Evolutionary conservation across 202 grass and related monocot species (phyloP).

Genomic region (Musa balbisiana): DNA sequence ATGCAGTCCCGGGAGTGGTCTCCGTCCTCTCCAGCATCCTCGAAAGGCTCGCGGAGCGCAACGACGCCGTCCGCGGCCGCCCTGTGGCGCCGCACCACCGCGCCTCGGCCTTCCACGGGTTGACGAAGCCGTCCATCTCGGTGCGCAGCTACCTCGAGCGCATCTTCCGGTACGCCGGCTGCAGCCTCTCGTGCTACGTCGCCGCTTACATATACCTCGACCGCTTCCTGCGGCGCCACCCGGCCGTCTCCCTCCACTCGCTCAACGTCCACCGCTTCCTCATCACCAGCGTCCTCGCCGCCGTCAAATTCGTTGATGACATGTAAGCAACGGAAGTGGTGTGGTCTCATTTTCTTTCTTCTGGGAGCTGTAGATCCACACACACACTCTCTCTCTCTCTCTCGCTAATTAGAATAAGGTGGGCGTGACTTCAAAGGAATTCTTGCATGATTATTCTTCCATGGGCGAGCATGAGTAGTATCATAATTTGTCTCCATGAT

Average conservation of each 20-base stretch:
- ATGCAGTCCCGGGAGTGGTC: neutral
- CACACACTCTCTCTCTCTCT: neutral
- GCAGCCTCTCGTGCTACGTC: constrained; percentile 11
- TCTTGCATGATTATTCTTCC: neutral
- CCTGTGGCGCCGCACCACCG: neutral
- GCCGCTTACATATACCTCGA: constrained; percentile 15
- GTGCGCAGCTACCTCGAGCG: constrained; percentile 15
- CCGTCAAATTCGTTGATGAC: constrained; percentile 12
- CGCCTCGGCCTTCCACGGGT: neutral
- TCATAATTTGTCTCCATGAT: neutral
- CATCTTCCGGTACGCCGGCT: constrained; percentile 16
- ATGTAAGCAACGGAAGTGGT: neutral
- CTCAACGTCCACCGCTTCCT: constrained; percentile 10
- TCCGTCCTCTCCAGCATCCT: constrained; percentile 1
- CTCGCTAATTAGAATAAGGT: constrained; percentile 1
- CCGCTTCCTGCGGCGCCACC: constrained; percentile 7
- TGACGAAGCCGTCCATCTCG: constrained; percentile 16
- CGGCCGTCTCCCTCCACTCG: constrained; percentile 1
- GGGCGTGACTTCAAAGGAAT: constrained; percentile 6
- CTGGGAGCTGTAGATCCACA: neutral
- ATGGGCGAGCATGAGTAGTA: neutral
- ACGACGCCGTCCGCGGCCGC: neutral
- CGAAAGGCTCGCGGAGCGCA: neutral
- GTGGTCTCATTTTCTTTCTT: neutral
- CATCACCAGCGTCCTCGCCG: constrained; percentile 7